These are phyloP conservation scores for Boletus rubroflammeus DNA, from an alignment of 768 basidiomycete genomes.

Conservation along the genomic window DNA sequence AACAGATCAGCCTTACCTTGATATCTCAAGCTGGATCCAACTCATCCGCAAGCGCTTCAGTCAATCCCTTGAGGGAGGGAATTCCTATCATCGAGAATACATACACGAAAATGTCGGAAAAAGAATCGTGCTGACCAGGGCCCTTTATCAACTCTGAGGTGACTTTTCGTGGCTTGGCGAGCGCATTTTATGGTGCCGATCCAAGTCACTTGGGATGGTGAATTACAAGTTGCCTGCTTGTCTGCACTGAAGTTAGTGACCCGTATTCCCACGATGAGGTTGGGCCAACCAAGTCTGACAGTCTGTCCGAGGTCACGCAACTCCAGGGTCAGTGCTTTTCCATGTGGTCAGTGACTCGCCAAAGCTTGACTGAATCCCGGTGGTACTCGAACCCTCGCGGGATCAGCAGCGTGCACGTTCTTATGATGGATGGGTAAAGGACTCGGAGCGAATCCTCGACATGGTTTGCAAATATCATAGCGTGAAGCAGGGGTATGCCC, in stretches of 20 bases:
- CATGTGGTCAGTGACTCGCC: not conserved
- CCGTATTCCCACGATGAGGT: not conserved
- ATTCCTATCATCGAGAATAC: no score
- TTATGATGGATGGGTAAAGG: not conserved
- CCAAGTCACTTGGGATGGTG: not conserved
- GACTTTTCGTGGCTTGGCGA: no score
- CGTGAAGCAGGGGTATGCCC: not conserved
- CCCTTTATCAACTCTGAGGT: no score
- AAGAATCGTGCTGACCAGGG: no score
- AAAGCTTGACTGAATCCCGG: not conserved
- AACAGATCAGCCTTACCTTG: not conserved
- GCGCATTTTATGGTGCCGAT: not conserved
- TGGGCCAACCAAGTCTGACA: not conserved
- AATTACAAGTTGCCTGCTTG: not conserved
- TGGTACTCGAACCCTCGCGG: not conserved
- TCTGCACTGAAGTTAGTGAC: no score
- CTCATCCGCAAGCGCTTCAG: slow-evolving; percentile 21
- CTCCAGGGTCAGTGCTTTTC: not conserved
- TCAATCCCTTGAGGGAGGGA: not conserved
- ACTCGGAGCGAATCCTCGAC: not conserved
- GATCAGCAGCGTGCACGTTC: not conserved
- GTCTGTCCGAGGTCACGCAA: no score
- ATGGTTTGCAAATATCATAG: not conserved
- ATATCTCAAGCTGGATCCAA: slow-evolving; percentile 13
- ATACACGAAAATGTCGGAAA: no score